phyloP scores from a whole-genome alignment of 1,139 yeast species.

The Candida mesenterica region DNA sequence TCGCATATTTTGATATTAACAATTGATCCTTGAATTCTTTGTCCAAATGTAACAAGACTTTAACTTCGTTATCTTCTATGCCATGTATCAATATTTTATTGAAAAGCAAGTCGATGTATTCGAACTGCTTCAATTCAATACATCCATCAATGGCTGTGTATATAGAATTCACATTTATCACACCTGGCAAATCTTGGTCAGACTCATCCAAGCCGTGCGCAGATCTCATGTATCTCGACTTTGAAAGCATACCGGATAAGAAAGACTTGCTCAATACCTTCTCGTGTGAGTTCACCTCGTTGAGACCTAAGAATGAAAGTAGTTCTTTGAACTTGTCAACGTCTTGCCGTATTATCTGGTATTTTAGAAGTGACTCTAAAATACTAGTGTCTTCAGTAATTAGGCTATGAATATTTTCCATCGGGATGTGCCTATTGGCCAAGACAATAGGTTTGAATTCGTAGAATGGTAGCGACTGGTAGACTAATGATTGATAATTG shows the following conservation, averaged over 20 bases:
- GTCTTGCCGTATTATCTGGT: conserved; percentile 24
- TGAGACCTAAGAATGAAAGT: conserved; percentile 29
- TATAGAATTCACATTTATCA: conserved; percentile 18
- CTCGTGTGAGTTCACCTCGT: conserved; percentile 28
- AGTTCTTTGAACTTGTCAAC: conserved; percentile 22
- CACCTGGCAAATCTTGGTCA: conserved; percentile 1
- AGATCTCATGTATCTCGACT: conserved; percentile 25
- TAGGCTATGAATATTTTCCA: conserved; percentile 17
- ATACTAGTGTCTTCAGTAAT: conserved; percentile 29
- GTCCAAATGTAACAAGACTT: conserved; percentile 7
- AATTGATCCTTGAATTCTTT: conserved; percentile 4
- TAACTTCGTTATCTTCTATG: not conserved
- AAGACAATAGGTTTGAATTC: conserved; percentile 22
- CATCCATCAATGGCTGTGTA: conserved; percentile 33
- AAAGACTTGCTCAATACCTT: conserved; percentile 20
- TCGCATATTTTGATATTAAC: conserved; percentile 8
- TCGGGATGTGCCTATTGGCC: conserved; percentile 25
- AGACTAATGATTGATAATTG: conserved; percentile 30
- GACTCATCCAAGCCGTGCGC: not conserved
- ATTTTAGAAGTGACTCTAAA: conserved; percentile 26
- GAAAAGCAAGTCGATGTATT: conserved; percentile 34
- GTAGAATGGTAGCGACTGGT: conserved; percentile 24
- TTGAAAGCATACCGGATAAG: conserved; percentile 25
- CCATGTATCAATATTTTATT: conserved; percentile 36
- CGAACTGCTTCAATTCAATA: conserved; percentile 25